Conservation (phyloP, 352 stramenopile genomes). For the Phytopythium oedochilum region DNA sequence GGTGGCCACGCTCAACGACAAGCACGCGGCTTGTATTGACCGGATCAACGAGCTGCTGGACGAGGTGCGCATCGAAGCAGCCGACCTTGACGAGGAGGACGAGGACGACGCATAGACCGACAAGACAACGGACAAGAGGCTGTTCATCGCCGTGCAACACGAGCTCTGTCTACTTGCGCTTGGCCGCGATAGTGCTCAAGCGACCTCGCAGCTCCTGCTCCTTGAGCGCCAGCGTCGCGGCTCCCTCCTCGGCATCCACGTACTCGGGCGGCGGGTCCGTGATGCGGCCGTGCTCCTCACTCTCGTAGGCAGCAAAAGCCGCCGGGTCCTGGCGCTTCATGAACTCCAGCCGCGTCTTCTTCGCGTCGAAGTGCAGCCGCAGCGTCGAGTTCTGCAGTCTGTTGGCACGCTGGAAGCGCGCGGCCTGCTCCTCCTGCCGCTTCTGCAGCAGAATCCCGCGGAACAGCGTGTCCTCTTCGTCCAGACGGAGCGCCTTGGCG, state of each 20-base stretch:
- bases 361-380: constrained; percentile 70
- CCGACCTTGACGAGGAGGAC: constrained; percentile 34
- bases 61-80: constrained; percentile 50
- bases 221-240: constrained; percentile 29
- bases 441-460: constrained; percentile 56
- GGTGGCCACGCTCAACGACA: constrained; percentile 36
- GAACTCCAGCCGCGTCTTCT: constrained; percentile 65
- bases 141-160: neutral
- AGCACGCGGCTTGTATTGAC: constrained; percentile 61
- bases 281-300: constrained; percentile 34
- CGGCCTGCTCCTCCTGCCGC: constrained; percentile 57
- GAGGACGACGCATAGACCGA: neutral
- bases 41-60: constrained; percentile 80
- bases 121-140: neutral
- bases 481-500: constrained; percentile 7
- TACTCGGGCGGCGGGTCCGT: constrained; percentile 44
- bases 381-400: constrained; percentile 65
- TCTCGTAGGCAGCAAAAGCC: constrained; percentile 45
- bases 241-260: constrained; percentile 39
- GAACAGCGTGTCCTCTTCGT: constrained; percentile 44
- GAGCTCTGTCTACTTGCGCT: constrained; percentile 7
- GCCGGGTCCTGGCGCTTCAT: constrained; percentile 57
- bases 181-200: constrained; percentile 39
- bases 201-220: constrained; percentile 51
- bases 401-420: constrained; percentile 49